These are phyloP conservation scores for Aspergillus fischeri DNA, from an alignment of 2,329 filamentous ascomycete genomes.

Conservation along the genomic window DNA sequence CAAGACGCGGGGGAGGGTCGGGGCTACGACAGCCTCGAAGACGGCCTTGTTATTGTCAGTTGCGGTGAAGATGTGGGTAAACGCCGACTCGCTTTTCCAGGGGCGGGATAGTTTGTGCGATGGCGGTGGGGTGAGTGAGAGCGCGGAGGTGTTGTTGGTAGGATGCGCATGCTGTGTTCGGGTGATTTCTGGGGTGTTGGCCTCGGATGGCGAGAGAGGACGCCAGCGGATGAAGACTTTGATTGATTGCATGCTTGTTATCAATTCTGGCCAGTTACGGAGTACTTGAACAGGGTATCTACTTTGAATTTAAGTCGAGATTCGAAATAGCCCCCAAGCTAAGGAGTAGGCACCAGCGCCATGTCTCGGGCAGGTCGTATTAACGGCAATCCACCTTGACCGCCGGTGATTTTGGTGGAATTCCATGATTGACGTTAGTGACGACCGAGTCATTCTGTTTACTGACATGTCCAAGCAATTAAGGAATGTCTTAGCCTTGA, in stretches of 20 bases:
- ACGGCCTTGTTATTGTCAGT: slow-evolving; percentile 23
- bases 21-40: slow-evolving; percentile 30
- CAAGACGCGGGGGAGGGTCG: slow-evolving; percentile 32
- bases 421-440: too few species aligned
- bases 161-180: neutral
- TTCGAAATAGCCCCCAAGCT: neutral
- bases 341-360: neutral
- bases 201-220: neutral
- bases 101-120: neutral
- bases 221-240: slow-evolving; percentile 4
- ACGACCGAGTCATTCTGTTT: too few species aligned
- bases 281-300: too few species aligned
- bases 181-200: neutral
- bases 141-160: neutral
- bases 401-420: too few species aligned
- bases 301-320: too few species aligned
- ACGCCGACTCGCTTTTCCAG: slow-evolving; percentile 25
- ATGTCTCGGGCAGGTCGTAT: neutral
- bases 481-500: too few species aligned
- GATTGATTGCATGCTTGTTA: neutral
- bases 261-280: too few species aligned
- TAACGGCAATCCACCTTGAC: too few species aligned
- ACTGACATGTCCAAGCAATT: too few species aligned
- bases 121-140: neutral
- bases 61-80: slow-evolving; percentile 19